Conservation (phyloP, 192 early-diverging fungal species). For the Gamsiella multidivaricata region DNA sequence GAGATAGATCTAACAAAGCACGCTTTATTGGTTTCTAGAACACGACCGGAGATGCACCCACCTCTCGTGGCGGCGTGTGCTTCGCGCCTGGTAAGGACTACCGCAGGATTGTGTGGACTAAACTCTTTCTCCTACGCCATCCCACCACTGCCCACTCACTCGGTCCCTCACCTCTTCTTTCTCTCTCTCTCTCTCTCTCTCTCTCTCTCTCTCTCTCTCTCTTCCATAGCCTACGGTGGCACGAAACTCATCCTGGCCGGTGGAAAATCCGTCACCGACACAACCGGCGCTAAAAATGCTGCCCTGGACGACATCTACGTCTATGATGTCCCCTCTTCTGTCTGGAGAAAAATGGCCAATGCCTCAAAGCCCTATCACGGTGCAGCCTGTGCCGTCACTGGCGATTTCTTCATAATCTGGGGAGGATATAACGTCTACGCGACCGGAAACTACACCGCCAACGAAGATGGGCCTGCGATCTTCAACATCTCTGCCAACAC, state of each 20-base stretch:
- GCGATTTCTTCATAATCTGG: not conserved
- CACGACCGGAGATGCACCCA: not conserved
- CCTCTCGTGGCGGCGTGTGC: not conserved
- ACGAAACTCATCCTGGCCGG: slow-evolving; percentile 5
- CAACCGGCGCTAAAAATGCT: not conserved
- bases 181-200: no score
- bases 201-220: no score
- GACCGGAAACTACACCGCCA: not conserved
- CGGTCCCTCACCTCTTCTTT: no score
- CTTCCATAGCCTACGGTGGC: not conserved
- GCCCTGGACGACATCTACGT: not conserved
- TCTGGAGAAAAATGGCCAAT: not conserved
- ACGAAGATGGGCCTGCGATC: not conserved
- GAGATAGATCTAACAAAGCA: no score
- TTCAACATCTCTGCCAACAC: not conserved
- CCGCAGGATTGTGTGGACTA: not conserved
- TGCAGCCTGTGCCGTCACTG: not conserved
- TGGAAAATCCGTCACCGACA: not conserved
- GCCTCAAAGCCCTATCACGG: not conserved
- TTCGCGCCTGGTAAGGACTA: not conserved
- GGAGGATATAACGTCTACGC: no score
- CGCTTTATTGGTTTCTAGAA: no score
- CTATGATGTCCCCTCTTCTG: not conserved
- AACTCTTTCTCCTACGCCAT: no score
- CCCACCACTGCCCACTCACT: no score